Evolutionary conservation across 2,329 filamentous ascomycete genomes (phyloP), one percentile per base, ranked within the genome.

Genomic region (Fusarium irregulare): DNA sequence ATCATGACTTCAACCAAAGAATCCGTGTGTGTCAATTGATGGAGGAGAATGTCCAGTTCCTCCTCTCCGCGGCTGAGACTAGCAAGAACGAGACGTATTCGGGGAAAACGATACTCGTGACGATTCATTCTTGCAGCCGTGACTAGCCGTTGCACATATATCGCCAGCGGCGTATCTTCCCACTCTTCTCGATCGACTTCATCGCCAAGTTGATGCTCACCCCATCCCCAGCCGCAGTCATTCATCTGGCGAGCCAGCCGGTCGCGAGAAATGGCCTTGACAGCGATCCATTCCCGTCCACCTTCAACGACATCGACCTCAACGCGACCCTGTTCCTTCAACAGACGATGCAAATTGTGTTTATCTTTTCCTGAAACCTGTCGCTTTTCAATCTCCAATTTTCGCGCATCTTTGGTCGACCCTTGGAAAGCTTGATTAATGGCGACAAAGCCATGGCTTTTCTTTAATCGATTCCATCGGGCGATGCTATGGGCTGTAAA

Each of bases 161-260:
- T 79, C 4, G 76, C 78, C 55, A 82, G 66, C 4, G 76, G 75
- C 0, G 76, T 67, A 51, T 80, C 78, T 11, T 78, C 77, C 75
- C 77, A 80, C 50, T 81, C 80, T 9, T 76, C 75, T 30, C 70
- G 63, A 10, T 78, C 75, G 7, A 81, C 77, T 2, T 62, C 50
- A 4, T 80, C 76, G 1, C 76, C 76, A 7, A 71, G 60, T 7
- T 74, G 68, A 62, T 80, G 72, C 9, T 80, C 78, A 8, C 79
- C 81, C 81, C 81, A 83, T 9, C 74, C 75, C 81, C 81, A 83
- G 6, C 81, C 81, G n/a, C 75, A 75, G 47, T 82, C 80, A 5
- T 76, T 76, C 81, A 83, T 79, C 47, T 83, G 80, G 6, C 80
- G 73, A 10, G 78, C 78, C 54, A 83, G 72, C 28, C 80, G 72